Conservation (phyloP, 2,329 filamentous ascomycete genomes). For the Xylariomycetidae sp. region DNA sequence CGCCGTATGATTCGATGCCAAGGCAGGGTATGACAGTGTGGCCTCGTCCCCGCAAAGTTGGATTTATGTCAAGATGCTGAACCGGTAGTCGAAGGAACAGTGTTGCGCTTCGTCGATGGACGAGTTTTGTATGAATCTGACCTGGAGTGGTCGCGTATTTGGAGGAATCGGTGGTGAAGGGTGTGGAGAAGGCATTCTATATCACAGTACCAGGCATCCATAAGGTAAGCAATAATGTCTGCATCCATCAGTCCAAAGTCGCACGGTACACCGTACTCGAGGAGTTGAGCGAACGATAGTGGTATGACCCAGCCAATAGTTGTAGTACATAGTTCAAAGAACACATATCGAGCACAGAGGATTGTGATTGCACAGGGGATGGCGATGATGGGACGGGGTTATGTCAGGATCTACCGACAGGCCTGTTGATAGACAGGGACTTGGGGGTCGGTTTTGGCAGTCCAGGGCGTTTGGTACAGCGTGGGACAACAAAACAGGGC, state of each 20-base stretch:
- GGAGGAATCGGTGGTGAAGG: constrained; percentile 18
- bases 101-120: too few species aligned
- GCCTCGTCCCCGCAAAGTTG: constrained; percentile 13
- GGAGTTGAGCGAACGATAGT: constrained; percentile 18
- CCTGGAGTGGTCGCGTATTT: constrained; percentile 16
- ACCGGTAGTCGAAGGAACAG: too few species aligned
- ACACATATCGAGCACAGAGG: constrained; percentile 17
- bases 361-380: constrained; percentile 19
- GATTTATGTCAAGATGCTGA: constrained; percentile 7
- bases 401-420: constrained; percentile 19
- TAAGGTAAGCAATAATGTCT: constrained; percentile 17
- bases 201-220: constrained; percentile 14
- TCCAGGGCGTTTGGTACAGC: constrained; percentile 15
- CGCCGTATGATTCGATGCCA: constrained; percentile 1
- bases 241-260: constrained; percentile 11
- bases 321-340: constrained; percentile 15
- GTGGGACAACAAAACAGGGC: constrained; percentile 6
- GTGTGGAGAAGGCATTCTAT: constrained; percentile 21
- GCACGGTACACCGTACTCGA: constrained; percentile 14
- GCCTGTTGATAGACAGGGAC: constrained; percentile 7
- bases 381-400: constrained; percentile 18
- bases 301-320: constrained; percentile 16
- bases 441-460: constrained; percentile 9
- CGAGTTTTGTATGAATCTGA: too few species aligned
- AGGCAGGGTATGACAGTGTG: constrained; percentile 5